Percentiles rank a stretch among this genome's conserved stretches.
phyloP scores from a whole-genome alignment of 164 flowering plant species.

The Aristolochia fimbriata region DNA sequence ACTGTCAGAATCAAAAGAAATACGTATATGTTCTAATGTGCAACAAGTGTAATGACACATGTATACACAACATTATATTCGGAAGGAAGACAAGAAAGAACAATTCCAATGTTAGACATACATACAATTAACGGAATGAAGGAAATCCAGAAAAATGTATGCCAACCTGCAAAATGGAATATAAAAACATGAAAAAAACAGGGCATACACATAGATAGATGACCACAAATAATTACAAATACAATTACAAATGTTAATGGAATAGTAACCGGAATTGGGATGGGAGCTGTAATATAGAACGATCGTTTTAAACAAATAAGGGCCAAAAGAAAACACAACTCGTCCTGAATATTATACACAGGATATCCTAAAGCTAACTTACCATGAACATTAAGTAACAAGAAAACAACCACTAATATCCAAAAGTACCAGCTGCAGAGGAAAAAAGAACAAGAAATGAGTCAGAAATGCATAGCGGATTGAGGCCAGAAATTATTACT shows the following conservation, averaged over 20 bases:
- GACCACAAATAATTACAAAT: too few relatives aligned
- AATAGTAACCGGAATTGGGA: too few relatives aligned
- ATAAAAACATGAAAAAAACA: background rate
- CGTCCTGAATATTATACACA: background rate
- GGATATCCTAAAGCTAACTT: slow-evolving; percentile 10
- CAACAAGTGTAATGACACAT: too few relatives aligned
- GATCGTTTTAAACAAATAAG: too few relatives aligned
- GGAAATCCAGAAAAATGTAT: slow-evolving; percentile 80
- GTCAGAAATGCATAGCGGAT: background rate
- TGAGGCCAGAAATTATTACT: background rate
- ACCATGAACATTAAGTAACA: slow-evolving; percentile 77
- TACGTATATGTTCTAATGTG: too few relatives aligned
- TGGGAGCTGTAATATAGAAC: too few relatives aligned
- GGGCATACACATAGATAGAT: background rate
- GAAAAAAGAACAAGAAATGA: background rate
- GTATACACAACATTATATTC: too few relatives aligned
- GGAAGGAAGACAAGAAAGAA: background rate
- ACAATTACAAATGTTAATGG: too few relatives aligned
- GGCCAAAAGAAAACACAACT: background rate
- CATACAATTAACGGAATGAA: slow-evolving; percentile 79
- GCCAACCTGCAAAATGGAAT: slow-evolving; percentile 66
- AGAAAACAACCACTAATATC: slow-evolving; percentile 73
- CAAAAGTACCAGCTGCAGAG: slow-evolving; percentile 64
- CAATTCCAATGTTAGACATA: slow-evolving; percentile 1
- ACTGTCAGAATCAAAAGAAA: too few relatives aligned